Conservation (phyloP, 1,284 basidiomycete species). For the Cutaneotrichosporon daszewskae region DNA sequence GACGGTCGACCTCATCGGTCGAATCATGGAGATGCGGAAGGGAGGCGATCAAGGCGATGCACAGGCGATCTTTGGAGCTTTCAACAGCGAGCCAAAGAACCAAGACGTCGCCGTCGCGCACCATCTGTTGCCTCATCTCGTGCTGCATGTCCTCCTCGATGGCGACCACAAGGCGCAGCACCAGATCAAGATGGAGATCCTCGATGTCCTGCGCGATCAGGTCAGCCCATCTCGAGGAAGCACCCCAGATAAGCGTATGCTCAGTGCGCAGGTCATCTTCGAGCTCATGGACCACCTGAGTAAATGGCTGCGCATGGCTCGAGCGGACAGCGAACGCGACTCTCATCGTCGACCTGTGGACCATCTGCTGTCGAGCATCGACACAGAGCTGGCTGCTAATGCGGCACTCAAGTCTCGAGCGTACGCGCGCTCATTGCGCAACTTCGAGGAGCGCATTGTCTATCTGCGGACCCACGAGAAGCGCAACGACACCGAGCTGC, state of each 20-base stretch:
- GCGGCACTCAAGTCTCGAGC: slow-evolving; percentile 92
- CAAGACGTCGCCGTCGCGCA: slow-evolving; percentile 89
- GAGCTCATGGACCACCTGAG: slow-evolving; percentile 91
- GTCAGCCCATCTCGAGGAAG: slow-evolving; percentile 59
- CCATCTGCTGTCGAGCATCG: slow-evolving; percentile 72
- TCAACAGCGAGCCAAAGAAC: slow-evolving; percentile 71
- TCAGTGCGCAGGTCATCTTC: slow-evolving; percentile 91
- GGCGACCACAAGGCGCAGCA: slow-evolving; percentile 60
- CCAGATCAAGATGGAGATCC: slow-evolving; percentile 69
- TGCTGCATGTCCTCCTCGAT: slow-evolving; percentile 78
- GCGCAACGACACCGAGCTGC: slow-evolving; percentile 53
- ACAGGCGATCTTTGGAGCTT: slow-evolving; percentile 66
- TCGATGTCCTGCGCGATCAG: slow-evolving; percentile 81
- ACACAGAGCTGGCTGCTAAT: slow-evolving; percentile 82
- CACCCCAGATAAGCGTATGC: slow-evolving; percentile 67
- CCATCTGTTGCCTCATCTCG: slow-evolving; percentile 84
- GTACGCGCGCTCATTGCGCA: slow-evolving; percentile 89
- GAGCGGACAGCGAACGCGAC: slow-evolving; percentile 50
- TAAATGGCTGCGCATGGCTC: slow-evolving; percentile 66
- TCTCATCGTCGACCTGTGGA: slow-evolving; percentile 53
- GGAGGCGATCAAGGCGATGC: slow-evolving; percentile 21
- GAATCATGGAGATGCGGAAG: slow-evolving; percentile 32
- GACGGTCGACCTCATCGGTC: slow-evolving; percentile 78
- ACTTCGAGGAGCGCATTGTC: slow-evolving; percentile 76
- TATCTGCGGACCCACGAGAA: slow-evolving; percentile 52